Evolutionary conservation across 192 early-diverging fungal genomes (phyloP), one percentile per base, ranked within the genome.

Genomic region (Fimicolochytrium jonesii): DNA sequence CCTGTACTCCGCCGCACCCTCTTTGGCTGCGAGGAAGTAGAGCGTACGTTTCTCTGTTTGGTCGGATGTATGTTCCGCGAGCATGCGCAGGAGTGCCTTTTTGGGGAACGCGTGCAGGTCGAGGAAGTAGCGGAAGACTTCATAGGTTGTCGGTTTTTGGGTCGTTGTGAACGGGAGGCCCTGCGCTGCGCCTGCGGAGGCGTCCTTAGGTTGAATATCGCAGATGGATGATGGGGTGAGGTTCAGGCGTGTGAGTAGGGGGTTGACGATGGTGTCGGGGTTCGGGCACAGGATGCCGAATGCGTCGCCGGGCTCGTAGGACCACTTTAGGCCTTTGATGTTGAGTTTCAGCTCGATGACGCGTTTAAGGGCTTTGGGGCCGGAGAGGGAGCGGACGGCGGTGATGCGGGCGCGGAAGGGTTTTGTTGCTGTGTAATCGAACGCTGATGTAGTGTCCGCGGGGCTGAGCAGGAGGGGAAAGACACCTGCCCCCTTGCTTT

Each of bases 211-310:
- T 18, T 76, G 45, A 10, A 84, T 64, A 25, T 63, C 64, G 36
- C 72, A 70, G 30, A 83, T 60, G 6, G 67, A 71, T 6, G 62
- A 63, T 2, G 74, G 66, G 6, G 62, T 68, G 15, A 88, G 66
- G n/a, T 59, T 77, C 13, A 96, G 64, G 17, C 80, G 61, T 2
- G 59, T 70, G 47, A 93, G 60, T 2, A 94, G 52, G 1, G 80
- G 88, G 0, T 77, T 56, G 0, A 96, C 92, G 43, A 92, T 61
- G 0, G 62, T 60, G 32, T 87, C 80, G 35, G 88, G 76, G 67
- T 94, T 94, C n/a, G 93, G 91, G 0, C 90, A 92, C 42, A 83
- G 60, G n/a, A 96, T 70, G 37, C 89, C 93, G 76, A 99, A 88
- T 3, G 92, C 79, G 68, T 93, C 92, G 17, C 92, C 92, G 18